Evolutionary conservation across 805 yeast species (phyloP).

Genomic region (Saturnispora quitensis): DNA sequence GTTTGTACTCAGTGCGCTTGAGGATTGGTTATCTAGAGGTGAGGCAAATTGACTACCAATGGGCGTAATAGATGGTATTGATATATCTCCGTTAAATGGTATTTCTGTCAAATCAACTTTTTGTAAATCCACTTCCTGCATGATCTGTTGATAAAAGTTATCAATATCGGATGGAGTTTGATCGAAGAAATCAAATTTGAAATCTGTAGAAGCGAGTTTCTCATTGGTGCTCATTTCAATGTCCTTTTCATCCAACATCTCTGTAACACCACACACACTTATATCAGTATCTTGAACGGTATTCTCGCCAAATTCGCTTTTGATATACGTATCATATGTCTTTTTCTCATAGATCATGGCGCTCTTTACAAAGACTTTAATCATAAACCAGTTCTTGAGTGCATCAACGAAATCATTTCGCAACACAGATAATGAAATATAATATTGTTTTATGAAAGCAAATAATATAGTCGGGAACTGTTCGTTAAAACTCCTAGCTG

Average conservation of each 20-base stretch:
- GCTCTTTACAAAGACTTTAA: constrained; percentile 24
- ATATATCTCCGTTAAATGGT: neutral
- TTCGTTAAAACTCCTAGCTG: constrained; percentile 12
- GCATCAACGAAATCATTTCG: constrained; percentile 18
- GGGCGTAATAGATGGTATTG: neutral
- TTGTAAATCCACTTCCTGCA: constrained; percentile 1
- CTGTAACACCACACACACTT: neutral
- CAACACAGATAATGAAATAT: constrained; percentile 15
- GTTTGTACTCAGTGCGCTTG: neutral
- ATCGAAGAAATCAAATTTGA: neutral
- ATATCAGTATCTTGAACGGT: neutral
- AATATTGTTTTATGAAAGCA: constrained; percentile 23
- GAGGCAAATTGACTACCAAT: neutral
- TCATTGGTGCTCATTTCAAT: constrained; percentile 1
- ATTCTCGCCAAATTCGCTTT: neutral
- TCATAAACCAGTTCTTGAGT: constrained; percentile 19
- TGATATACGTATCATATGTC: constrained; percentile 13
- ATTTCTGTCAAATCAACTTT: neutral
- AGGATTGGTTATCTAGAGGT: neutral
- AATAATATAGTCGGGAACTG: constrained; percentile 22
- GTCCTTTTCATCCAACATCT: neutral
- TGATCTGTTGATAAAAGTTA: constrained; percentile 6
- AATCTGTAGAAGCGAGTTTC: neutral
- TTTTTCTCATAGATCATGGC: constrained; percentile 17
- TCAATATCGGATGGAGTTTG: constrained; percentile 3